Percentiles rank a stretch among this genome's conserved stretches.
phyloP scores from a whole-genome alignment of 768 basidiomycete species.

The Amyloporia xantha region DNA sequence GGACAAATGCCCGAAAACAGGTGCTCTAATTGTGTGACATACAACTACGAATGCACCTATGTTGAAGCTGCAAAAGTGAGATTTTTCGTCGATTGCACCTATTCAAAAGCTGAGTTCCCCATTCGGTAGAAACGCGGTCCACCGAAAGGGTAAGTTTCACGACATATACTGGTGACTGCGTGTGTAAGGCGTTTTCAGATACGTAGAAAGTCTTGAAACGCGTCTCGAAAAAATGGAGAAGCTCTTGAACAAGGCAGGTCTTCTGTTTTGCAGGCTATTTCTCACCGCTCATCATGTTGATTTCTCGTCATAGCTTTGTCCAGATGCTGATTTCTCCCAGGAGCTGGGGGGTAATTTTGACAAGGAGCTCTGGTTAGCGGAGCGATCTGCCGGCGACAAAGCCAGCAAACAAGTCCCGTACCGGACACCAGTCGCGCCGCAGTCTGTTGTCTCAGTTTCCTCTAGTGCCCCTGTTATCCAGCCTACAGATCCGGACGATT shows the following conservation, averaged over 20 bases:
- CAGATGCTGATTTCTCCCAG: slow-evolving; percentile 53
- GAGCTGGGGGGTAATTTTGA: slow-evolving; percentile 46
- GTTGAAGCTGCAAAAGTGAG: slow-evolving; percentile 61
- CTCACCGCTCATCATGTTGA: neutral
- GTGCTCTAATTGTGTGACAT: slow-evolving; percentile 59
- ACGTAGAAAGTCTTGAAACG: slow-evolving; percentile 34
- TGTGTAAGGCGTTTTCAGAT: slow-evolving; percentile 17
- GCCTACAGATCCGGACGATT: slow-evolving; percentile 20
- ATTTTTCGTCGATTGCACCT: neutral
- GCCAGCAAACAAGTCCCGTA: slow-evolving; percentile 1
- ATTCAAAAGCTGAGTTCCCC: neutral
- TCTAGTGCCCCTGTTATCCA: slow-evolving; percentile 16
- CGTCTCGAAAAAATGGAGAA: slow-evolving; percentile 39
- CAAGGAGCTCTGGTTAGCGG: slow-evolving; percentile 29
- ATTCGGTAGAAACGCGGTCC: slow-evolving; percentile 44
- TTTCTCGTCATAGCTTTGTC: slow-evolving; percentile 42
- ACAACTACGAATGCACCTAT: slow-evolving; percentile 57
- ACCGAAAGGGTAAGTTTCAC: slow-evolving; percentile 48
- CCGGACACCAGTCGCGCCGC: slow-evolving; percentile 11
- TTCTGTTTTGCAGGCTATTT: neutral
- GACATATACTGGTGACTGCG: neutral
- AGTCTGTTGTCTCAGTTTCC: neutral
- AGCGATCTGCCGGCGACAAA: slow-evolving; percentile 9
- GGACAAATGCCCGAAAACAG: slow-evolving; percentile 55
- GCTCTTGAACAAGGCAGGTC: slow-evolving; percentile 28